Evolutionary conservation across 805 yeast species (phyloP).

Genomic region (Nakazawaea ishiwadae): DNA sequence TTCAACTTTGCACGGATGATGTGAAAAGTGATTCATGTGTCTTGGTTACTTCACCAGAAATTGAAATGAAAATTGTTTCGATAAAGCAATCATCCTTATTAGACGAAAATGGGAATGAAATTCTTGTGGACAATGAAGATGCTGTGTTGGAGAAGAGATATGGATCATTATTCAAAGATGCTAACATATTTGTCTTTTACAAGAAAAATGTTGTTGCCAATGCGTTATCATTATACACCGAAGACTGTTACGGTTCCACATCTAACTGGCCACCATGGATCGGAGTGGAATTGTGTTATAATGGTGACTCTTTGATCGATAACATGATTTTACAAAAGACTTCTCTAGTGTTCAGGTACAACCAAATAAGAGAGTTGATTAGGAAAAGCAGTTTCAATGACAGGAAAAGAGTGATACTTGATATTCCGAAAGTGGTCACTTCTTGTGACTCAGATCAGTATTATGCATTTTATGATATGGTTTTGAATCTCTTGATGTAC

Average conservation of each 20-base stretch:
- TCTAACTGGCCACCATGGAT: conserved; percentile 88
- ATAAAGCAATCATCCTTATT: conserved; percentile 41
- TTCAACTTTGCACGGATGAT: conserved; percentile 57
- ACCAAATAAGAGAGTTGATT: conserved; percentile 41
- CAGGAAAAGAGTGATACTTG: conserved; percentile 49
- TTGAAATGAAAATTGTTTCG: conserved; percentile 65
- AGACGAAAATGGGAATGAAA: conserved; percentile 29
- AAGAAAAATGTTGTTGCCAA: conserved; percentile 40
- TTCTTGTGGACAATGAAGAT: conserved; percentile 14
- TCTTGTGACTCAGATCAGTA: conserved; percentile 74
- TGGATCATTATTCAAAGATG: conserved; percentile 63
- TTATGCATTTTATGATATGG: conserved; percentile 56
- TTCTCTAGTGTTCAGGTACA: conserved; percentile 57
- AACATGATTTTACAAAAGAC: conserved; percentile 60
- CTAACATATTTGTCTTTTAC: conserved; percentile 67
- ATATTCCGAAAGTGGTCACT: conserved; percentile 64
- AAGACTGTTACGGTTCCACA: conserved; percentile 56
- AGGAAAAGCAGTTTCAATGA: conserved; percentile 16
- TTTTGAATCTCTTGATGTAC: conserved; percentile 61
- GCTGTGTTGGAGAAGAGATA: conserved; percentile 52
- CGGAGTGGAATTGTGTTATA: conserved; percentile 64
- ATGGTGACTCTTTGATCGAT: conserved; percentile 39
- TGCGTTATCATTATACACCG: conserved; percentile 36
- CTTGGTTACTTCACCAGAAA: conserved; percentile 66
- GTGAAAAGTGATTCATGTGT: conserved; percentile 50